Evolutionary conservation across 805 yeast genomes (phyloP).

Genomic region (Wickerhamomyces sydowiorum): DNA sequence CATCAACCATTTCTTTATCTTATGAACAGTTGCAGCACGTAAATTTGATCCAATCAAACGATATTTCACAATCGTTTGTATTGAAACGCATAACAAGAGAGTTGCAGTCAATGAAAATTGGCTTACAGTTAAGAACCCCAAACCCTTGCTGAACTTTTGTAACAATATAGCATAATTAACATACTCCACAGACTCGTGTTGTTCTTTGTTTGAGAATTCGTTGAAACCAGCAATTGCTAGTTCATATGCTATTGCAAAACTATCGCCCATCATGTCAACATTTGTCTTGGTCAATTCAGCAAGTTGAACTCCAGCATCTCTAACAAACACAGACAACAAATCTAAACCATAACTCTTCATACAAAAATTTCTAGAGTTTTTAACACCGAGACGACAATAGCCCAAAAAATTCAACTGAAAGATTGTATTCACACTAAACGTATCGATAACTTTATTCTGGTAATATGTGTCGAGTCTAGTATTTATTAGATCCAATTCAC

Average conservation of each 20-base stretch:
- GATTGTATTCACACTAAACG: slow-evolving; percentile 36
- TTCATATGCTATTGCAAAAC: slow-evolving; percentile 35
- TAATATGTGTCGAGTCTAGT: slow-evolving; percentile 19
- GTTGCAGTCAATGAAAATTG: slow-evolving; percentile 6
- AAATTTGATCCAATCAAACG: background rate
- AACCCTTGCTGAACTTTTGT: slow-evolving; percentile 20
- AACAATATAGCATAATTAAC: slow-evolving; percentile 21
- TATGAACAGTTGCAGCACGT: background rate
- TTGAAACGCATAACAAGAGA: slow-evolving; percentile 1
- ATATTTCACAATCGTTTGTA: background rate
- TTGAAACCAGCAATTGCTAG: slow-evolving; percentile 25
- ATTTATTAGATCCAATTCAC: slow-evolving; percentile 15
- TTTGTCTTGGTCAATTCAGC: slow-evolving; percentile 36
- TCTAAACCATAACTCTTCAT: slow-evolving; percentile 39
- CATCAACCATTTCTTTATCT: slow-evolving; percentile 5
- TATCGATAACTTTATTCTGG: slow-evolving; percentile 33
- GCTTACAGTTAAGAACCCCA: slow-evolving; percentile 13
- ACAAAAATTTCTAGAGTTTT: slow-evolving; percentile 22
- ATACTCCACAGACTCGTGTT: slow-evolving; percentile 8
- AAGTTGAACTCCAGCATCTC: slow-evolving; percentile 45
- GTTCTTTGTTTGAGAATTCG: slow-evolving; percentile 17
- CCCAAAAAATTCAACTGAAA: slow-evolving; percentile 42
- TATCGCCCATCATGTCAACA: slow-evolving; percentile 32
- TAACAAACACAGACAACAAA: slow-evolving; percentile 37
- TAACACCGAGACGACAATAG: slow-evolving; percentile 36